Evolutionary conservation across 1,284 basidiomycete species (phyloP).

Genomic region (Boletus albobrunnescens): DNA sequence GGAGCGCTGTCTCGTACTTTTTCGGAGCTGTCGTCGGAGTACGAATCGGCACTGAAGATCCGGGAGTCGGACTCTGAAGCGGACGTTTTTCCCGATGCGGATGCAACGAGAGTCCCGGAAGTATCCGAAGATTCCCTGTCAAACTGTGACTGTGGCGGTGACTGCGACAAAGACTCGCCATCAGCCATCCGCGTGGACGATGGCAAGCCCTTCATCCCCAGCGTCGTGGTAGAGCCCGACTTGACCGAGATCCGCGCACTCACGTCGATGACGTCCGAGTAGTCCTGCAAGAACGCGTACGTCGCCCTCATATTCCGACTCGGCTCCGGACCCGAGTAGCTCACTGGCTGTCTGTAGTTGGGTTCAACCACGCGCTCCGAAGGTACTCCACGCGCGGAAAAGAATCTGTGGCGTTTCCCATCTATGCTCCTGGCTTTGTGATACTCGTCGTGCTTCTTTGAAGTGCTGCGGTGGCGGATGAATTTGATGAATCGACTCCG

Average conservation of each 20-base stretch:
- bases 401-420: slow-evolving; percentile 12
- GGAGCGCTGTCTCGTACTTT: neutral
- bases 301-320: neutral
- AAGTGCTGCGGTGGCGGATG: slow-evolving; percentile 12
- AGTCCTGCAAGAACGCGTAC: neutral
- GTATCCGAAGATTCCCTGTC: slow-evolving; percentile 20
- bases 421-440: slow-evolving; percentile 11
- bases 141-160: slow-evolving; percentile 6
- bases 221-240: neutral
- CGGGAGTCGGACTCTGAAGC: slow-evolving; percentile 15
- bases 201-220: neutral
- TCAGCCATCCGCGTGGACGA: neutral
- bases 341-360: neutral
- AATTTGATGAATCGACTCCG: slow-evolving; percentile 13
- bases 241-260: slow-evolving; percentile 4
- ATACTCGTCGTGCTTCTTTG: slow-evolving; percentile 6
- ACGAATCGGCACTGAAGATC: neutral
- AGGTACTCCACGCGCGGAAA: slow-evolving; percentile 13
- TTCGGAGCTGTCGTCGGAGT: slow-evolving; percentile 15
- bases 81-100: slow-evolving; percentile 3
- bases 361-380: slow-evolving; percentile 1
- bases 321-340: neutral
- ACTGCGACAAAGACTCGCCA: slow-evolving; percentile 5
- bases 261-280: slow-evolving; percentile 26
- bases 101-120: slow-evolving; percentile 25